phyloP scores from a whole-genome alignment of 495 filamentous ascomycete genomes.

The Sphaerosporella brunnea region DNA sequence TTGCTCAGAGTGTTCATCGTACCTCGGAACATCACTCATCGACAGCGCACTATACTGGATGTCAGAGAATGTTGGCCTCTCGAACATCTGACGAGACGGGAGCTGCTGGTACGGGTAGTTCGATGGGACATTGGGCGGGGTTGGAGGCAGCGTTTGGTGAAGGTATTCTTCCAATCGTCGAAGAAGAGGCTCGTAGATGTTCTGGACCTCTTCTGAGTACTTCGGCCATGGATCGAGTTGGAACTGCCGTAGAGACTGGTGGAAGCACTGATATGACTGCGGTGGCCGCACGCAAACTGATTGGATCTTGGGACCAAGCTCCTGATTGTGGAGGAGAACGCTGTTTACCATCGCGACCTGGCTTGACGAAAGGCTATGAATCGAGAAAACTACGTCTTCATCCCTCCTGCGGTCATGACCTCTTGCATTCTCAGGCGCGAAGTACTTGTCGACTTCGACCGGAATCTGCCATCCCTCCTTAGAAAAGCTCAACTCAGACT shows the following conservation, averaged over 20 bases:
- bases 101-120: neutral
- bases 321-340: slow-evolving; percentile 25
- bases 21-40: neutral
- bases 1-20: slow-evolving; percentile 1
- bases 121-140: neutral
- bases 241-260: slow-evolving; percentile 20
- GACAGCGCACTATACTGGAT: neutral
- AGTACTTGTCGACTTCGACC: slow-evolving; percentile 19
- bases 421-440: slow-evolving; percentile 13
- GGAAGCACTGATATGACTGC: slow-evolving; percentile 21
- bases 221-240: slow-evolving; percentile 21
- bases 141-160: neutral
- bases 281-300: slow-evolving; percentile 24
- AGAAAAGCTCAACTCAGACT: slow-evolving; percentile 20
- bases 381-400: slow-evolving; percentile 23
- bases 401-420: slow-evolving; percentile 14
- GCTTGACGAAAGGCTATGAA: slow-evolving; percentile 19
- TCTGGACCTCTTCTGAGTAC: slow-evolving; percentile 24
- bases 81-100: neutral
- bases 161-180: neutral
- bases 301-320: slow-evolving; percentile 17
- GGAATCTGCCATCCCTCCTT: slow-evolving; percentile 20
- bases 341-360: slow-evolving; percentile 25
- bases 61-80: neutral
- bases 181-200: slow-evolving; percentile 17